A percentile compares a stretch with the other conserved stretches of the same genome.
phyloP scores from a whole-genome alignment of 768 basidiomycete species.

The Lactarius tabidus region DNA sequence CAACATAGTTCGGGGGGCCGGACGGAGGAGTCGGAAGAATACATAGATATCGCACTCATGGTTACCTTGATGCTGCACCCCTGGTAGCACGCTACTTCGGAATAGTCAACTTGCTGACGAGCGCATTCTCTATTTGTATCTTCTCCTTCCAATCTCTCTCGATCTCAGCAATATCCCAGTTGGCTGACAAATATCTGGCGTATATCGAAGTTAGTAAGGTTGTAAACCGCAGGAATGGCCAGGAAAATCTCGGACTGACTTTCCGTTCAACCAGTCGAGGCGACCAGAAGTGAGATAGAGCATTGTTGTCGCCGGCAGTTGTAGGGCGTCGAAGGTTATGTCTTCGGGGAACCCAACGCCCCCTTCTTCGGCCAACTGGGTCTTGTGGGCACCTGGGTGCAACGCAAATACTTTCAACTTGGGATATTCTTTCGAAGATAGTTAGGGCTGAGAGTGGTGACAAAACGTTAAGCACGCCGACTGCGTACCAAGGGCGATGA shows the following conservation, averaged over 20 bases:
- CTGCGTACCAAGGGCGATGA: slow-evolving; percentile 9
- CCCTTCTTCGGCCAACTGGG: not conserved
- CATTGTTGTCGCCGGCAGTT: slow-evolving; percentile 27
- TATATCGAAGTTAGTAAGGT: not conserved
- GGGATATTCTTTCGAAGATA: slow-evolving; percentile 5
- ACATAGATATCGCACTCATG: too few relatives aligned
- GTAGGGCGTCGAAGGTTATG: slow-evolving; percentile 20
- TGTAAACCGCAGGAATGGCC: too few relatives aligned
- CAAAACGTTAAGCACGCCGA: not conserved
- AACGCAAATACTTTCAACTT: slow-evolving; percentile 14
- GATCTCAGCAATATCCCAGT: slow-evolving; percentile 10
- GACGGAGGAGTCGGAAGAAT: too few relatives aligned
- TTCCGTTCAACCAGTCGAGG: slow-evolving; percentile 27
- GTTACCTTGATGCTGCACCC: too few relatives aligned
- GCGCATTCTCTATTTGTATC: not conserved
- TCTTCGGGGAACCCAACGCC: slow-evolving; percentile 5
- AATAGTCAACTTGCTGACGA: slow-evolving; percentile 12
- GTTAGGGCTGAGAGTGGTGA: not conserved
- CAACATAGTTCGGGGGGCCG: too few relatives aligned
- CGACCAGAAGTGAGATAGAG: slow-evolving; percentile 27
- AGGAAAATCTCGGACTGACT: slow-evolving; percentile 10
- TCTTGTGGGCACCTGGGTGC: slow-evolving; percentile 10
- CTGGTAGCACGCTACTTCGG: not conserved
- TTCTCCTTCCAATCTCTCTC: slow-evolving; percentile 12
- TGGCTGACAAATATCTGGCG: slow-evolving; percentile 7